phyloP scores from a whole-genome alignment of 495 filamentous ascomycete species.

The Hyaloscypha bicolor region DNA sequence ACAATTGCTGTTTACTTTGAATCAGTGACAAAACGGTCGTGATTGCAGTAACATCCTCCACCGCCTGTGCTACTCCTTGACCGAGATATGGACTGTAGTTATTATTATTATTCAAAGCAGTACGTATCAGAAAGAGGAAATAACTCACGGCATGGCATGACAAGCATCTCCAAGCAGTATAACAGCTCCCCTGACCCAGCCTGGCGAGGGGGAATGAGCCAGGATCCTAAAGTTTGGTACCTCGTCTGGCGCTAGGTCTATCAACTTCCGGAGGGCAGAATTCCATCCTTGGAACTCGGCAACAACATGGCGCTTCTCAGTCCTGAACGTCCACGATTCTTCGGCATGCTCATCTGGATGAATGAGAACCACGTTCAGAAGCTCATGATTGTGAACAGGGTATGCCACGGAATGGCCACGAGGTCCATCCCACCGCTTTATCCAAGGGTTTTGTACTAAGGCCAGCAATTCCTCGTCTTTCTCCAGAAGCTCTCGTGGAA shows the following conservation, averaged over 20 bases:
- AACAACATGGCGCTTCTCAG: conserved; percentile 33
- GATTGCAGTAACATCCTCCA: conserved; percentile 26
- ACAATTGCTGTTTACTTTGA: conserved; percentile 18
- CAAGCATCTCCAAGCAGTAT: conserved; percentile 13
- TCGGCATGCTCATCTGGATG: conserved; percentile 45
- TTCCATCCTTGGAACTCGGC: conserved; percentile 45
- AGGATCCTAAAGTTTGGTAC: not conserved
- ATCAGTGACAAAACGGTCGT: conserved; percentile 18
- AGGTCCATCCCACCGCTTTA: conserved; percentile 10
- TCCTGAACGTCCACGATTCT: conserved; percentile 44
- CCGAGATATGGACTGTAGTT: not conserved
- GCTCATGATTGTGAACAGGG: conserved; percentile 45
- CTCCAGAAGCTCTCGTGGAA: conserved; percentile 42
- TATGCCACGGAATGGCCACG: conserved; percentile 32
- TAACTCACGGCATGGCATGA: conserved; percentile 6
- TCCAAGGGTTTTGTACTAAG: not conserved
- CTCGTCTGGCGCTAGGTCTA: conserved; percentile 35
- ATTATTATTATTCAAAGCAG: not conserved
- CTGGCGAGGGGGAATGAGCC: not conserved
- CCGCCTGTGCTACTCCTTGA: conserved; percentile 26
- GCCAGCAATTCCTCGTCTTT: conserved; percentile 35
- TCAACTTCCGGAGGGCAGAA: conserved; percentile 32
- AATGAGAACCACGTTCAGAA: conserved; percentile 47
- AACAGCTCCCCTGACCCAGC: not conserved
- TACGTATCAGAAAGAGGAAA: not conserved